Base-by-base conservation (phyloP, 352 stramenopile genomes). In the Aphanomyces cochlioides region DNA sequence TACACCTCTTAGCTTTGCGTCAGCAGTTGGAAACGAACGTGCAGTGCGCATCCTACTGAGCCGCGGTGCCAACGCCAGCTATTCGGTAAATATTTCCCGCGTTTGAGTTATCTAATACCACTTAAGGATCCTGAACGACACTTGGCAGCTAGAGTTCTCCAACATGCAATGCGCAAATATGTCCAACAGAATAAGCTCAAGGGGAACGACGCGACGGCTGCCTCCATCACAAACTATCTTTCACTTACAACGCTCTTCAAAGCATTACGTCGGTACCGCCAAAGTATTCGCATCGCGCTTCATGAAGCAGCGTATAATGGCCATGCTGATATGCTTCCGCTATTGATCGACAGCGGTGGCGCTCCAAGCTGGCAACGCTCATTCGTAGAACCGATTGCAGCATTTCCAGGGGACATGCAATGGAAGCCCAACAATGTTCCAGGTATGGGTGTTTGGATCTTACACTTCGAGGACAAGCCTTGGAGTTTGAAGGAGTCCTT, bases 221-320 rank as follows among this genome's bases (percentile, higher is more conserved):
- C 47, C 7, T 38, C 37, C 43, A 69, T 69, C 36, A 21, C 47
- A 7, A 17, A 47, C 13, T 69, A 59, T 43, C 54, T 69, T 17
- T 17, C 63, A 1, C 38, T 69, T 41, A 50, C 13, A 10, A 41
- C 63, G 5, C 40, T 69, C 5, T 10, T 34, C 3, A 69, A 69
- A 39, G n/a, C 15, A 63, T 73, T 89, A 1, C 65, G 64, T 1
- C 69, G 83, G 13, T 84, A 82, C 28, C 73, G 79, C 0, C 83
- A 84, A 47, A 91, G 84, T 0, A 82, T 89, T 19, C 84, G 85
- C n/a, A 83, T 91, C 17, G 60, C 85, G 17, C 73, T 93, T 34
- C 83, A 92, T 41, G 85, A 93, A 67, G 85, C 84, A 12, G 63
- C 90, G 10, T 75, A 88, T 57, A 93, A 91, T 58, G 84, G 83